These are phyloP conservation scores for Pholiota molesta DNA, from an alignment of 768 basidiomycete genomes.

Conservation along the genomic window DNA sequence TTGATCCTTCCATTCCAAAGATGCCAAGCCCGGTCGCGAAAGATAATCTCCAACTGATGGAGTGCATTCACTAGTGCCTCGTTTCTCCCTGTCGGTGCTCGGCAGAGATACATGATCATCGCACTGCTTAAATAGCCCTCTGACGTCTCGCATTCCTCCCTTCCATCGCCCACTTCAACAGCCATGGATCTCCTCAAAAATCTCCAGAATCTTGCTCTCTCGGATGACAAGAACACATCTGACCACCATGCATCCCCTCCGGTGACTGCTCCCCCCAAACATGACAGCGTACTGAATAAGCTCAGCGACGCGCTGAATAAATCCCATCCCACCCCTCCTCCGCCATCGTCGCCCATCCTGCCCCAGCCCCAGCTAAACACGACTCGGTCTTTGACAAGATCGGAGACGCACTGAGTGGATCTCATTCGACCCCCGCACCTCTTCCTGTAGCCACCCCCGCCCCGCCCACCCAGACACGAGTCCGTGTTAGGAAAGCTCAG, in stretches of 20 bases:
- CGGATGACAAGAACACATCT: background rate
- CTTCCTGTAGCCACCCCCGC: background rate
- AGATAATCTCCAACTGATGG: background rate
- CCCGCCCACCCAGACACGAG: background rate
- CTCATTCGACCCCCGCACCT: background rate
- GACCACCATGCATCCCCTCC: background rate
- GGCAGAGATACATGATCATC: background rate
- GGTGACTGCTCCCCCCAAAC: background rate
- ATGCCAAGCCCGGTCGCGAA: background rate
- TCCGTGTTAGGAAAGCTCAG: conserved; percentile 12
- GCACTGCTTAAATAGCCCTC: background rate
- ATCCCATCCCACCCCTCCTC: background rate
- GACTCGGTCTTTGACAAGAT: conserved; percentile 15
- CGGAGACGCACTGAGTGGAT: conserved; percentile 9
- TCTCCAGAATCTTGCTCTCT: conserved; percentile 10
- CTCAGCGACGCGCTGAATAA: background rate
- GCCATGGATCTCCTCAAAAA: conserved; percentile 19
- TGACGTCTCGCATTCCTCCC: background rate
- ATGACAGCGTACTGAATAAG: conserved; percentile 2
- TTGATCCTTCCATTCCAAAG: background rate
- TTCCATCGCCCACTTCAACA: background rate
- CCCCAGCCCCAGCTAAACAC: background rate
- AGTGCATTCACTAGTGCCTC: background rate
- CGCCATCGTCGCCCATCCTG: background rate
- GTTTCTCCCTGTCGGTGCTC: background rate